Conservation (phyloP, 2,329 filamentous ascomycete species). For the Talaromyces sp. region DNA sequence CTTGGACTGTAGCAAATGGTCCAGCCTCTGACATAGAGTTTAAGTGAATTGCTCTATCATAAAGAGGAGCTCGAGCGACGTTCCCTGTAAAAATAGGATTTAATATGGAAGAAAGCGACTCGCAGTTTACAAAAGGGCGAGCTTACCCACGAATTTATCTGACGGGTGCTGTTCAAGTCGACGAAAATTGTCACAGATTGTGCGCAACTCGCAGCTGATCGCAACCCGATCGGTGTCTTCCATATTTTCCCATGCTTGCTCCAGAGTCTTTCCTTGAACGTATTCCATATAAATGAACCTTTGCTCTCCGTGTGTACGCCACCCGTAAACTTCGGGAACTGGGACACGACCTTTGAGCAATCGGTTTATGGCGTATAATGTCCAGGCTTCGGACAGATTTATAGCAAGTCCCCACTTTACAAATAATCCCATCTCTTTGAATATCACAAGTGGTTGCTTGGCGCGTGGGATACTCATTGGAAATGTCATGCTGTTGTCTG, state of each 20-base stretch:
- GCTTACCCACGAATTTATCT: constrained; percentile 24
- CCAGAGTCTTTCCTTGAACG: constrained; percentile 27
- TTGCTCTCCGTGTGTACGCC: neutral
- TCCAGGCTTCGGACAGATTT: constrained; percentile 18
- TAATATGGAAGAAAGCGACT: neutral
- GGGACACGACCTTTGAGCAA: too few relatives aligned
- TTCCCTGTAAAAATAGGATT: neutral
- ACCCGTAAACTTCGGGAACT: too few relatives aligned
- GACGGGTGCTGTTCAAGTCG: constrained; percentile 21
- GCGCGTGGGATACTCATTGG: constrained; percentile 14
- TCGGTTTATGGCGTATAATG: too few relatives aligned
- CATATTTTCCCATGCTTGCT: constrained; percentile 26
- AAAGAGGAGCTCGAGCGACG: constrained; percentile 5
- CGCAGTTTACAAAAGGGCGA: neutral
- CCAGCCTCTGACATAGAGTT: constrained; percentile 17
- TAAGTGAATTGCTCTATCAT: neutral
- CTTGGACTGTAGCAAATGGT: constrained; percentile 23
- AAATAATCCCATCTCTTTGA: neutral
- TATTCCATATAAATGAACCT: constrained; percentile 35
- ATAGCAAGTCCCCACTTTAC: neutral
- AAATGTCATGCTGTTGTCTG: neutral
- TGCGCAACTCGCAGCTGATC: constrained; percentile 21
- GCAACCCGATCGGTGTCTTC: constrained; percentile 12
- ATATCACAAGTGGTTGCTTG: constrained; percentile 16
- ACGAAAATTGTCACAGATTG: constrained; percentile 21